These are phyloP conservation scores for Kuraishia ogatae DNA, from an alignment of 805 yeast species.

Conservation along the genomic window DNA sequence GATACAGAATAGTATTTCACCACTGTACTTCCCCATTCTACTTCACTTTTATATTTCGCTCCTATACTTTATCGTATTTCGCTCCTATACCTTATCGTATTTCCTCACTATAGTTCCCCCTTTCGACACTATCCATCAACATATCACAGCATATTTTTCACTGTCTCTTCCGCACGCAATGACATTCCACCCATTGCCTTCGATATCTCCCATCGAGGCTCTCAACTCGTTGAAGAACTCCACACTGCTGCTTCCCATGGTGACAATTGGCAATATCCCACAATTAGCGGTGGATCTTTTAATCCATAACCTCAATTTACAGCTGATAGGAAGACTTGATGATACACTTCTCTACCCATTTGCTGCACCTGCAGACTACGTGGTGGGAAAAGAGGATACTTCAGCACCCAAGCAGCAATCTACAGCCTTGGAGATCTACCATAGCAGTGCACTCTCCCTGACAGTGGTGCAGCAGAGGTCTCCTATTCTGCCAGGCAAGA, in stretches of 20 bases:
- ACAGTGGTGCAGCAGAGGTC: constrained; percentile 75
- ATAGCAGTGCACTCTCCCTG: constrained; percentile 27
- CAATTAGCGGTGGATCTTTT: constrained; percentile 73
- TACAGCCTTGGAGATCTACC: constrained; percentile 60
- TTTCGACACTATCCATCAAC: no score
- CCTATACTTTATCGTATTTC: no score
- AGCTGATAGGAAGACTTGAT: constrained; percentile 47
- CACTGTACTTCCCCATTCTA: no score
- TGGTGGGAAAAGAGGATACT: constrained; percentile 9
- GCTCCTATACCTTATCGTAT: neutral
- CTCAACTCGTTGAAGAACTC: constrained; percentile 19
- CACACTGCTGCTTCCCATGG: constrained; percentile 63
- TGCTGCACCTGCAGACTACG: constrained; percentile 66
- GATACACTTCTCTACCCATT: constrained; percentile 68
- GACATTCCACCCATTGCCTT: constrained; percentile 17
- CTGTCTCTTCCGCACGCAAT: constrained; percentile 8
- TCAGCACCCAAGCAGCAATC: constrained; percentile 19
- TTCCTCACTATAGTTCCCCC: no score
- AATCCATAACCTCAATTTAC: constrained; percentile 49
- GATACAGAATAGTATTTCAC: no score
- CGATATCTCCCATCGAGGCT: constrained; percentile 13
- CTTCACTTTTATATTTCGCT: no score
- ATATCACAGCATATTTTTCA: no score
- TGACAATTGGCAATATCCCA: constrained; percentile 85
- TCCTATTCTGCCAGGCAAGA: constrained; percentile 67